Conservation (phyloP, 768 basidiomycete species). For the Rhizopogon vesiculosus region DNA sequence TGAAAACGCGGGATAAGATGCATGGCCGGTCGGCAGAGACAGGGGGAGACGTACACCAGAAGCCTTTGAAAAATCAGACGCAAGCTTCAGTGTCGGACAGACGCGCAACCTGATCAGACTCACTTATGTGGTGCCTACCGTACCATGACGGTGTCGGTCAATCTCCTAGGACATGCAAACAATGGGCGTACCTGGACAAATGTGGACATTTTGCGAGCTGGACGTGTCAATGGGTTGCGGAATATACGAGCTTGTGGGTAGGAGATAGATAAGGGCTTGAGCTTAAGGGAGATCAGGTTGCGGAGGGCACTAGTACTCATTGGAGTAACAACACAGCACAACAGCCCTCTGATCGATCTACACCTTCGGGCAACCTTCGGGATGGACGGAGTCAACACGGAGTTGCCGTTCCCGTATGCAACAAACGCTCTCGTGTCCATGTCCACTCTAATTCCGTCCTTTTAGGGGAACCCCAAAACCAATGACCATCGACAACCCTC, state of each 20-base stretch:
- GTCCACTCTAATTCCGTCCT: slow-evolving; percentile 11
- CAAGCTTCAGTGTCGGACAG: slow-evolving; percentile 18
- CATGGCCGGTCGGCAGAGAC: neutral
- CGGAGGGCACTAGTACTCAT: slow-evolving; percentile 5
- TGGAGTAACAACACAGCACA: slow-evolving; percentile 10
- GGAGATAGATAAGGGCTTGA: slow-evolving; percentile 1
- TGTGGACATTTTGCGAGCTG: slow-evolving; percentile 12
- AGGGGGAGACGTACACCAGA: slow-evolving; percentile 34
- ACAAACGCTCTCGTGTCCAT: neutral
- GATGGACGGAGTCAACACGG: neutral
- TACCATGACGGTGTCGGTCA: slow-evolving; percentile 11
- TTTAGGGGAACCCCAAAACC: neutral
- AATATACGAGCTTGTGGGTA: neutral
- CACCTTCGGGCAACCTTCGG: neutral
- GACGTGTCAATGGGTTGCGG: neutral
- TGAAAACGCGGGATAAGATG: slow-evolving; percentile 19
- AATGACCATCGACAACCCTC: neutral
- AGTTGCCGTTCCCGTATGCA: neutral
- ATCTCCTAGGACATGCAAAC: neutral
- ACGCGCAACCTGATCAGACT: slow-evolving; percentile 13
- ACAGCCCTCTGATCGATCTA: slow-evolving; percentile 12
- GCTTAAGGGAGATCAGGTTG: slow-evolving; percentile 3
- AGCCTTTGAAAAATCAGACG: slow-evolving; percentile 31
- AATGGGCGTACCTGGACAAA: slow-evolving; percentile 17
- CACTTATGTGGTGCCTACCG: slow-evolving; percentile 47